A percentile compares a stretch with the other conserved stretches of the same genome.
These are phyloP conservation scores for Rhodotorula paludigena DNA, from an alignment of 768 basidiomycete genomes.

Conservation along the genomic window DNA sequence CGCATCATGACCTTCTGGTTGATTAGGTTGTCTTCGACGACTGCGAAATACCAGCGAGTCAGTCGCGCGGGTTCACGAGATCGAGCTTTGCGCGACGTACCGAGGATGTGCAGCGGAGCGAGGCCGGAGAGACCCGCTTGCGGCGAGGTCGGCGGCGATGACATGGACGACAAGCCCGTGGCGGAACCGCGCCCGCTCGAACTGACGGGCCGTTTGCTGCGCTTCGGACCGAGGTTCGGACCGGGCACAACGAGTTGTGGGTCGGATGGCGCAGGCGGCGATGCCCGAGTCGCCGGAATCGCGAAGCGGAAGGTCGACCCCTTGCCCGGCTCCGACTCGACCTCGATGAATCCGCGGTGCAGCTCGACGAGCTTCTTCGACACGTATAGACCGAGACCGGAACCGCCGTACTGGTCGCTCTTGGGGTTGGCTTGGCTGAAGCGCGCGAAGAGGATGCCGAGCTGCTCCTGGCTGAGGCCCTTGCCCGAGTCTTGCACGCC, in stretches of 20 bases:
- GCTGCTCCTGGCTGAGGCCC: constrained; percentile 20
- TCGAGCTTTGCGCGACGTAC: too few relatives aligned
- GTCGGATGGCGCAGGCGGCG: background rate
- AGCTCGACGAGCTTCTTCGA: constrained; percentile 35
- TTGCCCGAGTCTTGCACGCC: constrained; percentile 23
- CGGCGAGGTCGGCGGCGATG: too few relatives aligned
- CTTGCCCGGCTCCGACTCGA: background rate
- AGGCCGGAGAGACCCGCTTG: too few relatives aligned
- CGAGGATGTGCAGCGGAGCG: background rate
- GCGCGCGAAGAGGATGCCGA: constrained; percentile 16
- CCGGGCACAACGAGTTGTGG: too few relatives aligned
- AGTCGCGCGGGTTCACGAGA: too few relatives aligned
- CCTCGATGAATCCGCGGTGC: constrained; percentile 31
- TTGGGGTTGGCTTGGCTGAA: constrained; percentile 31
- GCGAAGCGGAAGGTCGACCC: background rate
- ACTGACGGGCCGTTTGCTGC: background rate
- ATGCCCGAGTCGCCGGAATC: background rate
- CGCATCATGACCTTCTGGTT: constrained; percentile 33
- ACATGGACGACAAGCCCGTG: too few relatives aligned
- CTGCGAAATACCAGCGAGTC: too few relatives aligned
- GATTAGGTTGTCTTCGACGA: constrained; percentile 32
- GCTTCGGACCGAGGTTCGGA: background rate
- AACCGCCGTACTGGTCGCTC: constrained; percentile 19
- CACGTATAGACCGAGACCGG: constrained; percentile 35
- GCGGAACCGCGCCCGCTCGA: background rate